Conservation (phyloP, 169 alveolate genomes). For the Sarcocystis neurona region DNA sequence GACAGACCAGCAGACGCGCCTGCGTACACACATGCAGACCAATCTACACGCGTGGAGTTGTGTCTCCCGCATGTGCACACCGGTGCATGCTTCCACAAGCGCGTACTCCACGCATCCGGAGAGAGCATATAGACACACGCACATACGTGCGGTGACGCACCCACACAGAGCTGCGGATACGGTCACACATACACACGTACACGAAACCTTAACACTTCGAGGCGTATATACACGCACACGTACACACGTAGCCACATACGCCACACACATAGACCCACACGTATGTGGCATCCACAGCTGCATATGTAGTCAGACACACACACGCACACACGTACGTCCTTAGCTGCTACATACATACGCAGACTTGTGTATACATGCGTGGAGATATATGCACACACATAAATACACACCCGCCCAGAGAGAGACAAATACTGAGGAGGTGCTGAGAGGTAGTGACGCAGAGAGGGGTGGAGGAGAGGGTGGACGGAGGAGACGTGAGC, state of each 20-base stretch:
- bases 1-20: too few species aligned
- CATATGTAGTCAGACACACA: neutral
- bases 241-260: neutral
- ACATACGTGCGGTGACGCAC: too few species aligned
- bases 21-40: neutral
- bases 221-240: neutral
- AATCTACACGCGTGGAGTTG: neutral
- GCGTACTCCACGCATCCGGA: too few species aligned
- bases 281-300: neutral
- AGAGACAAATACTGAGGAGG: neutral
- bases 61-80: neutral
- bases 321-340: neutral
- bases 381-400: neutral
- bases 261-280: neutral
- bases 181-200: neutral
- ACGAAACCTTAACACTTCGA: neutral
- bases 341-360: neutral
- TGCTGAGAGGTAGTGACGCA: neutral
- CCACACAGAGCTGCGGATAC: too few species aligned
- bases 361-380: neutral
- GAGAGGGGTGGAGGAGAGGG: neutral
- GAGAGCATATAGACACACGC: too few species aligned
- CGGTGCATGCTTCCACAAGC: neutral
- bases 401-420: neutral
- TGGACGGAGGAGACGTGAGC: neutral